These are phyloP conservation scores for Oleoguttula mirabilis DNA, from an alignment of 495 filamentous ascomycete species.

Conservation along the genomic window DNA sequence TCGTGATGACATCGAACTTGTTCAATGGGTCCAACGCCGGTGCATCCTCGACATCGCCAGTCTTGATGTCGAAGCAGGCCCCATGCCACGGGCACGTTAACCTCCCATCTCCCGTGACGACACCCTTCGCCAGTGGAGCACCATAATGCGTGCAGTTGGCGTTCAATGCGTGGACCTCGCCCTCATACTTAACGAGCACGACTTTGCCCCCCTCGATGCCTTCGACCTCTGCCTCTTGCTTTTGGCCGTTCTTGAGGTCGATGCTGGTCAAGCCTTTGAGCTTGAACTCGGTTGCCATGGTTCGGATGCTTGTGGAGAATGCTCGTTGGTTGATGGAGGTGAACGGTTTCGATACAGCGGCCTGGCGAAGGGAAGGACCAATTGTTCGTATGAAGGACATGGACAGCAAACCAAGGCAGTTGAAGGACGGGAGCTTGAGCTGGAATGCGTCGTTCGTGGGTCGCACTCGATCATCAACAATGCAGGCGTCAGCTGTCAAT, in stretches of 20 bases:
- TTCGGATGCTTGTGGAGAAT: conserved; percentile 6
- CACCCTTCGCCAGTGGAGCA: conserved; percentile 72
- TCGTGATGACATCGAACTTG: conserved; percentile 68
- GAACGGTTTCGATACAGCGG: not conserved
- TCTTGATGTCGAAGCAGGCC: conserved; percentile 80
- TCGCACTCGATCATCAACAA: no score
- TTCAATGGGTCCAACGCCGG: conserved; percentile 73
- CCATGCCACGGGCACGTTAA: conserved; percentile 94
- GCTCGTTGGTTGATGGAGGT: conserved; percentile 3
- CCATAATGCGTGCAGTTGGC: conserved; percentile 92
- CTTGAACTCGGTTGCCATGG: conserved; percentile 52
- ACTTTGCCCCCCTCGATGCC: conserved; percentile 78
- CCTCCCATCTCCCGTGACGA: conserved; percentile 68
- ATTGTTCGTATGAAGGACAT: no score
- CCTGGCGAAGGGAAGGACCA: conserved; percentile 2
- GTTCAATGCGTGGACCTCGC: conserved; percentile 63
- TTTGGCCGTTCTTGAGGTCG: conserved; percentile 63
- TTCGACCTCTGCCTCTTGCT: conserved; percentile 80
- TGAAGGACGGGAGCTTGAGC: no score
- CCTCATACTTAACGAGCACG: conserved; percentile 63
- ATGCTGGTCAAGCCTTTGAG: conserved; percentile 67
- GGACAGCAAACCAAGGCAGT: no score
- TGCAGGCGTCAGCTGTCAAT: no score
- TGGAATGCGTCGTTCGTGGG: no score
- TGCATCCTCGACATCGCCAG: conserved; percentile 91